Base-by-base conservation (phyloP, 139 green algal genomes). In the Pseudopediastrum boryanum region DNA sequence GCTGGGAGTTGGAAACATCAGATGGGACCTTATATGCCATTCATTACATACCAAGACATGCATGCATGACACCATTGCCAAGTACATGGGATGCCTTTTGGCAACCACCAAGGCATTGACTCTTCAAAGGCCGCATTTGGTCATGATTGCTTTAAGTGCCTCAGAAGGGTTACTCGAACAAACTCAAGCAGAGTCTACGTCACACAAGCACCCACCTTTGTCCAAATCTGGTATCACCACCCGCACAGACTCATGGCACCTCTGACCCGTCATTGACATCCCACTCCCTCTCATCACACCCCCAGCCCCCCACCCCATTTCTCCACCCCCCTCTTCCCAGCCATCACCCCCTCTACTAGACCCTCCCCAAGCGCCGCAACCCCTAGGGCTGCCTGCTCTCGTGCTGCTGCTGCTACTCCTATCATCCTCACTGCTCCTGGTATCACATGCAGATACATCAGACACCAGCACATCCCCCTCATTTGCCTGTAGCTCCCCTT, bases 191-290 rank as follows among this genome's bases (percentile, higher is more conserved):
- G 23, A 39, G 8, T 35, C 27, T 31, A 29, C 25, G 10, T 12
- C 43, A 46, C 42, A 41, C 23, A 16, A n/a, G 21, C 29, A 38
- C 31, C 12, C 50, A 69, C 78, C 59, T 35, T 29, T 58, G 43
- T 44, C 61, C 13, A 62, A 62, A 16, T 81, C 79, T n/a, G 35
- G 25, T 3, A 82, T 69, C 50, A 85, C 52, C 25, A 85, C 51
- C 4, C 73, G 67, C 35, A 81, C 65, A 23, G 64, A 78, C 6
- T 82, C 80, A 44, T 82, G 73, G 33, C 43, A 74, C 1, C 33
- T 21, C 8, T 48, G 16, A 21, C 62, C 41, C 0, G 76, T 62
- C 29, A 82, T 62, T 2, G 76, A 82, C 0, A 73, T 9, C 27
- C 48, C 76, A 16, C 46, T n/a, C 13, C 12, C 46, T n/a, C 46